phyloP scores from a whole-genome alignment of 2,329 filamentous ascomycete species.

The Endoconidiophora polonica region DNA sequence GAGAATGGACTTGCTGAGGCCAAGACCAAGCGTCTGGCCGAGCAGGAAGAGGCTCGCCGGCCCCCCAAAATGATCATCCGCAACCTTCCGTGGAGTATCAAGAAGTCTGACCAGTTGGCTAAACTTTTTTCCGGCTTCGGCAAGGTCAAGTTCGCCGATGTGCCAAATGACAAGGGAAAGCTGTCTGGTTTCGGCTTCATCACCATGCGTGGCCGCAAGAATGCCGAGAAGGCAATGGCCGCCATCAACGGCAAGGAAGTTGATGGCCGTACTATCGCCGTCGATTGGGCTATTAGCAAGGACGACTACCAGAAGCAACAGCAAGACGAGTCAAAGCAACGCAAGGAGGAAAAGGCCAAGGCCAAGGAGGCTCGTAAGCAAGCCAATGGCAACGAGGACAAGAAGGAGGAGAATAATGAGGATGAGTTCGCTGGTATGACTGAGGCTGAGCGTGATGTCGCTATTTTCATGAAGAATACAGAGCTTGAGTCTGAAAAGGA shows the following conservation, averaged over 20 bases:
- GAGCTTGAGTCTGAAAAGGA: slow-evolving; percentile 42
- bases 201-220: slow-evolving; percentile 70
- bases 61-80: slow-evolving; percentile 71
- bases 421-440: slow-evolving; percentile 16
- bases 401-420: slow-evolving; percentile 22
- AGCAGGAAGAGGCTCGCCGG: slow-evolving; percentile 38
- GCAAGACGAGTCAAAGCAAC: slow-evolving; percentile 17
- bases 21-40: slow-evolving; percentile 38
- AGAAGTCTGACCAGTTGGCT: slow-evolving; percentile 63
- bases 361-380: slow-evolving; percentile 13
- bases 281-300: slow-evolving; percentile 95
- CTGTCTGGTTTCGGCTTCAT: slow-evolving; percentile 88
- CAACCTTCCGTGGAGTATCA: slow-evolving; percentile 93
- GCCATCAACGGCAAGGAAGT: slow-evolving; percentile 78
- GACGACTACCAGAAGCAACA: slow-evolving; percentile 60
- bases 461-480: slow-evolving; percentile 39
- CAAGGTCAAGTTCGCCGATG: slow-evolving; percentile 72
- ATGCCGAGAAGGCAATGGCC: slow-evolving; percentile 76
- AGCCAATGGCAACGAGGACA: slow-evolving; percentile 23
- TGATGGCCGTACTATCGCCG: slow-evolving; percentile 73
- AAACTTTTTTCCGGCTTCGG: slow-evolving; percentile 74
- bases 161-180: slow-evolving; percentile 62
- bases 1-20: slow-evolving; percentile 23
- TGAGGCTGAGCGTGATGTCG: slow-evolving; percentile 25
- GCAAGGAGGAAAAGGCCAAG: slow-evolving; percentile 23